Evolutionary conservation across 208 protist species (phyloP).

Genomic region (Trypanosoma congolense): DNA sequence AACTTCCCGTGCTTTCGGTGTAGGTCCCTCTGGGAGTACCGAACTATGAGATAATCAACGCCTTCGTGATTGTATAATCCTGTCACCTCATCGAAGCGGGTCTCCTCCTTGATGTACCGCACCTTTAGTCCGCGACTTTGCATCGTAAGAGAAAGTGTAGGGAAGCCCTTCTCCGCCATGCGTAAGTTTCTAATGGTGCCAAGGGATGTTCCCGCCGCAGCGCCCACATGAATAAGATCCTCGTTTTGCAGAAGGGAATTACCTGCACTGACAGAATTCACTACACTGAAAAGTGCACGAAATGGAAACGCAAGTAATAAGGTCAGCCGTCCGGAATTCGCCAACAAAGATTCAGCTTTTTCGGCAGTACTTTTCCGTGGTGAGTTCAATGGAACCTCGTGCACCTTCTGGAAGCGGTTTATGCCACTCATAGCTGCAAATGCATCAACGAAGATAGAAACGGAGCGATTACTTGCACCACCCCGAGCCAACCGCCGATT

Average conservation of each 20-base stretch:
- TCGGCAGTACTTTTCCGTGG: not conserved
- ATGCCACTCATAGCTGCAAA: constrained; percentile 54
- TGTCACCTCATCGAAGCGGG: constrained; percentile 25
- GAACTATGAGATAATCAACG: constrained; percentile 39
- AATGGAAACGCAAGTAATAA: constrained; percentile 15
- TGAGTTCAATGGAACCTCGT: not conserved
- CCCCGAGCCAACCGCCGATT: not conserved
- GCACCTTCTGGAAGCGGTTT: constrained; percentile 43
- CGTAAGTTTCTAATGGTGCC: too few relatives aligned
- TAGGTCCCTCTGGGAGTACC: constrained; percentile 32
- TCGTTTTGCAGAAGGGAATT: constrained; percentile 1
- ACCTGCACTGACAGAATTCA: not conserved
- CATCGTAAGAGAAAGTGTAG: not conserved
- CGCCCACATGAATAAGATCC: not conserved
- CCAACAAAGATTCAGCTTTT: not conserved
- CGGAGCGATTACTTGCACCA: not conserved
- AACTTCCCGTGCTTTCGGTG: constrained; percentile 27
- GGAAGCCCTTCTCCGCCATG: not conserved
- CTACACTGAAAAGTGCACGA: not conserved
- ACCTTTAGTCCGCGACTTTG: constrained; percentile 9
- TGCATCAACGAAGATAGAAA: constrained; percentile 45
- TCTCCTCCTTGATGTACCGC: constrained; percentile 36
- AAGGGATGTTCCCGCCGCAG: too few relatives aligned
- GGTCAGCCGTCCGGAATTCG: constrained; percentile 7
- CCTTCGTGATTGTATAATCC: constrained; percentile 26